Evolutionary conservation across 192 early-diverging fungal genomes (phyloP).

Genomic region (Phlyctochytrium planicorne): DNA sequence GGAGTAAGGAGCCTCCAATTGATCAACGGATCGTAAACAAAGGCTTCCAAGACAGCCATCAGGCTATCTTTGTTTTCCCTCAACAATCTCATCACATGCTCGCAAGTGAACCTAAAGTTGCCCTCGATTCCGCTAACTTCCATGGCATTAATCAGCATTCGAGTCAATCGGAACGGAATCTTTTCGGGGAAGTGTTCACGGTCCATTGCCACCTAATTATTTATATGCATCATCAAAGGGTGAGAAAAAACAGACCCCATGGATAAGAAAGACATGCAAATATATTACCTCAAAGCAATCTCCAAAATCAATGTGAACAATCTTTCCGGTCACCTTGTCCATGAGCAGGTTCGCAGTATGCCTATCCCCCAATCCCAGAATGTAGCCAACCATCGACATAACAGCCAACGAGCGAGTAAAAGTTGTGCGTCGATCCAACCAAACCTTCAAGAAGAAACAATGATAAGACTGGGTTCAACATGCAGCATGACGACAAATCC

Average conservation of each 20-base stretch:
- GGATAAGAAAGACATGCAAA: slow-evolving; percentile 3
- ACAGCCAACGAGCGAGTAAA: slow-evolving; percentile 84
- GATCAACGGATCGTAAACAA: slow-evolving; percentile 87
- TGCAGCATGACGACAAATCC: background rate
- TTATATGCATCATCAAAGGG: background rate
- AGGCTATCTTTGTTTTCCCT: slow-evolving; percentile 81
- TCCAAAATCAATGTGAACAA: slow-evolving; percentile 91
- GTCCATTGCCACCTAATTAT: slow-evolving; percentile 72
- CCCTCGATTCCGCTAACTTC: slow-evolving; percentile 86
- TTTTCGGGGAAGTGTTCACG: slow-evolving; percentile 89
- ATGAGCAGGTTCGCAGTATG: slow-evolving; percentile 91
- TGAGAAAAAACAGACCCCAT: background rate
- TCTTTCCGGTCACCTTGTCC: slow-evolving; percentile 73
- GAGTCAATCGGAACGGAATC: slow-evolving; percentile 88
- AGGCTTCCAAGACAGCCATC: slow-evolving; percentile 91
- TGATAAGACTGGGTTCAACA: background rate
- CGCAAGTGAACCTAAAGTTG: slow-evolving; percentile 82
- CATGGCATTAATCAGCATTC: slow-evolving; percentile 92
- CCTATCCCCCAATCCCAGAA: slow-evolving; percentile 84
- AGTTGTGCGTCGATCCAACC: slow-evolving; percentile 83
- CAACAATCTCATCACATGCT: slow-evolving; percentile 85
- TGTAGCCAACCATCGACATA: slow-evolving; percentile 93
- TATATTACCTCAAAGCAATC: slow-evolving; percentile 80
- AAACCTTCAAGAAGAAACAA: slow-evolving; percentile 44
- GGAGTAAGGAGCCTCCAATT: slow-evolving; percentile 68